phyloP scores from a whole-genome alignment of 192 early-diverging fungal genomes.

The Spizellomyces sp. region DNA sequence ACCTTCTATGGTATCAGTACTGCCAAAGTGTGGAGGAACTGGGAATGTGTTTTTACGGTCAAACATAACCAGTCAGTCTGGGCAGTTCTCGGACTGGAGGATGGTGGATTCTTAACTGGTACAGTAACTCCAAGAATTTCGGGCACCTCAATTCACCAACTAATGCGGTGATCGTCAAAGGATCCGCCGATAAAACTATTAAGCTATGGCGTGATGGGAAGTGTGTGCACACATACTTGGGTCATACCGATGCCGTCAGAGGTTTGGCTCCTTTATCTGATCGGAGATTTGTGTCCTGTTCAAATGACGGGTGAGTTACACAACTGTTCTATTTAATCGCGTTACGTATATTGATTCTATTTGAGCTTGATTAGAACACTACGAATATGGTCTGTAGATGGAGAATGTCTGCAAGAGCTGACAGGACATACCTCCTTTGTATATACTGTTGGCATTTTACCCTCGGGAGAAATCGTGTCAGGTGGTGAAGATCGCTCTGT shows the following conservation, averaged over 20 bases:
- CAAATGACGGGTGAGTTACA: slow-evolving; percentile 76
- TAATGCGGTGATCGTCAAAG: slow-evolving; percentile 37
- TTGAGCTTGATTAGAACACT: slow-evolving; percentile 57
- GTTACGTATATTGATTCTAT: not conserved
- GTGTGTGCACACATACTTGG: slow-evolving; percentile 63
- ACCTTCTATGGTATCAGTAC: slow-evolving; percentile 53
- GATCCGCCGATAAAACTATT: slow-evolving; percentile 91
- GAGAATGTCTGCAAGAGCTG: slow-evolving; percentile 73
- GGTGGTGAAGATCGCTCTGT: slow-evolving; percentile 93
- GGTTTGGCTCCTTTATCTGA: slow-evolving; percentile 64
- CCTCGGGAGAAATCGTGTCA: slow-evolving; percentile 79
- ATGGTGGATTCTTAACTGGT: slow-evolving; percentile 79
- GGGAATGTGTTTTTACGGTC: slow-evolving; percentile 68
- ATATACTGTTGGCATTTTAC: slow-evolving; percentile 75
- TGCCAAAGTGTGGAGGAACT: slow-evolving; percentile 87
- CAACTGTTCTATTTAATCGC: not conserved
- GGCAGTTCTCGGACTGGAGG: slow-evolving; percentile 78
- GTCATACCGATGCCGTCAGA: slow-evolving; percentile 94
- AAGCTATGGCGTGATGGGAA: slow-evolving; percentile 79
- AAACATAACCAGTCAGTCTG: slow-evolving; percentile 84
- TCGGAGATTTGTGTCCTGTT: slow-evolving; percentile 79
- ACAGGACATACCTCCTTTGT: slow-evolving; percentile 92
- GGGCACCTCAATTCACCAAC: not conserved
- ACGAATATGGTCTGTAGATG: slow-evolving; percentile 76
- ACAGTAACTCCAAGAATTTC: not conserved